Percentiles rank a stretch among this genome's conserved stretches.
Conservation (phyloP, 257 asterid species). For the Solanum piurae region DNA sequence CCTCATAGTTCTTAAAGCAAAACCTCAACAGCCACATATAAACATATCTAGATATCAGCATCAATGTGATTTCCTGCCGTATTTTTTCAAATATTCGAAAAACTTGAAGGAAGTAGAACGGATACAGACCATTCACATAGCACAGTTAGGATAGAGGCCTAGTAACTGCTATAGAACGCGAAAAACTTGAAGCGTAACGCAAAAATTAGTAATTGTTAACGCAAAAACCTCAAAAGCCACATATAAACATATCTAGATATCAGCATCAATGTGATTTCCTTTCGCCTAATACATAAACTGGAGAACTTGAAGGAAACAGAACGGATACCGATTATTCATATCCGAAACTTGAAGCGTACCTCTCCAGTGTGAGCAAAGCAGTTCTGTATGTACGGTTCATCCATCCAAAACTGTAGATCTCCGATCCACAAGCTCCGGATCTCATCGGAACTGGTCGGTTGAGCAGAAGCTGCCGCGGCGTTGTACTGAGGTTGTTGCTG, state of each 20-base stretch:
- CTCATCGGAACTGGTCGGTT: slow-evolving; percentile 45
- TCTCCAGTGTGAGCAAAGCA: slow-evolving; percentile 44
- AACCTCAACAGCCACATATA: background rate
- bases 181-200: background rate
- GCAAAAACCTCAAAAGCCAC: background rate
- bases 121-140: background rate
- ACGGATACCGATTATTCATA: background rate
- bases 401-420: slow-evolving; percentile 96
- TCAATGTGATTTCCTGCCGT: background rate
- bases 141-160: background rate
- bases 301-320: background rate
- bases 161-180: background rate
- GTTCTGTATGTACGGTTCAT: slow-evolving; percentile 45
- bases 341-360: background rate
- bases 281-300: background rate
- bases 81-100: background rate
- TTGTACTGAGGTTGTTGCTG: slow-evolving; percentile 37
- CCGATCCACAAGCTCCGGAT: slow-evolving; percentile 90
- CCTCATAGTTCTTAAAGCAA: background rate
- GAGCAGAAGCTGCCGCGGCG: slow-evolving; percentile 22
- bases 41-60: background rate
- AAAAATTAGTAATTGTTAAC: background rate
- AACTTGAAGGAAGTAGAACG: background rate
- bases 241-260: background rate
- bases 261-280: background rate